These are phyloP conservation scores for Cercospora sesami DNA, from an alignment of 2,329 filamentous ascomycete species.

Conservation along the genomic window DNA sequence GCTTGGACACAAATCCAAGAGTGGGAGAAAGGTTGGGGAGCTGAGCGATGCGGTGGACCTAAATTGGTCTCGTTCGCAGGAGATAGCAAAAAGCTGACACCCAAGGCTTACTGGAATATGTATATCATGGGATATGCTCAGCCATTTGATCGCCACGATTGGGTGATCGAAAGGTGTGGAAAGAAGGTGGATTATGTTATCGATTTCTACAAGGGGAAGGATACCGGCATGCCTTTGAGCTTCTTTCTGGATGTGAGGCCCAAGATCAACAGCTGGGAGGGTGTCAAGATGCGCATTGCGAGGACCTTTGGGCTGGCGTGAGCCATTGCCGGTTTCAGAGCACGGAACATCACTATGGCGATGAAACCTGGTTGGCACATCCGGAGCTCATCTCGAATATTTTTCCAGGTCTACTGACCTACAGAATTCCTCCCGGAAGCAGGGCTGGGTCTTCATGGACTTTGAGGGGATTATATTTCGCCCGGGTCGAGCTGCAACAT, in stretches of 20 bases:
- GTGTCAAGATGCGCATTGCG: conserved; percentile 56
- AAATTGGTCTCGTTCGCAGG: conserved; percentile 82
- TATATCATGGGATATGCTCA: conserved; percentile 73
- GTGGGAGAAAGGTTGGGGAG: conserved; percentile 72
- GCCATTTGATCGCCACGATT: conserved; percentile 95
- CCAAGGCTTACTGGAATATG: conserved; percentile 78
- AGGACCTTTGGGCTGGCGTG: conserved; percentile 29
- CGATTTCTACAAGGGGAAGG: conserved; percentile 86
- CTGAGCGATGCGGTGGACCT: conserved; percentile 72
- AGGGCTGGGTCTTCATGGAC: not conserved
- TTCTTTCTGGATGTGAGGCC: conserved; percentile 67
- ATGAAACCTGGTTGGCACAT: not conserved
- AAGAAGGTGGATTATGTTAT: conserved; percentile 90
- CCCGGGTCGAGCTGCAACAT: not conserved
- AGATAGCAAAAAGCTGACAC: conserved; percentile 63
- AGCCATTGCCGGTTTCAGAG: not conserved
- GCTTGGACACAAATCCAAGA: conserved; percentile 89
- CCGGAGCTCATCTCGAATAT: not conserved
- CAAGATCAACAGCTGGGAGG: conserved; percentile 64
- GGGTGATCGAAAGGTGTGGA: conserved; percentile 91
- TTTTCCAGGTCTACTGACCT: not conserved
- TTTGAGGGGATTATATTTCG: not conserved
- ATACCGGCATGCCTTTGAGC: conserved; percentile 49
- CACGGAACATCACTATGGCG: not conserved
- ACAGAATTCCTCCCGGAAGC: not conserved